Evolutionary conservation across 768 basidiomycete genomes (phyloP), one percentile per base, ranked within the genome.

Genomic region (Boletus vermiculosoides): DNA sequence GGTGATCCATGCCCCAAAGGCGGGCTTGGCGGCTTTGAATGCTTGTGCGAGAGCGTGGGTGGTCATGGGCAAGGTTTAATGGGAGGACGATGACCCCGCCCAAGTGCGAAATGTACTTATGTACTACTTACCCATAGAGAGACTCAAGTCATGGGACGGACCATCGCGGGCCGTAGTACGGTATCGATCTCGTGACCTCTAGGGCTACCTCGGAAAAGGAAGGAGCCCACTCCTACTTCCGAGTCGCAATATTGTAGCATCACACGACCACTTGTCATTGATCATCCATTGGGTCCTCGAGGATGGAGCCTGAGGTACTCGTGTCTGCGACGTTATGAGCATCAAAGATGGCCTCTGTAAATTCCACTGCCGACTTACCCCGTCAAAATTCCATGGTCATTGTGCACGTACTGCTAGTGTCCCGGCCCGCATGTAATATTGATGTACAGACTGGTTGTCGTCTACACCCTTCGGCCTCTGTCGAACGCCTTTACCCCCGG

Each of bases 1-100:
- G 3, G 83, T 85, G 34, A 86, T 71, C 85, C 86, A 88, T 2
- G 80, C 82, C 11, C 87, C 86, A 56, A 88, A 85, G 1, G 86
- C 84, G 22, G 86, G 78, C 60, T 77, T 85, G 61, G 78, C 75
- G 0, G 81, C 74, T 60, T 77, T 78, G 70, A 88, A 78, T 8
- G 79, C 75, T 45, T 74, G 73, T 52, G 82, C 69, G 22, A 88
- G 80, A 5, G 82, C 68, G 67, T 85, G 83, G 28, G 78, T 71
- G 22, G 82, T 69, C 83, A 84, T 85, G 44, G 60, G 37, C n/a
- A 31, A 58, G 25, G 36, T 52, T 42, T 12, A 13, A n/a, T 31
- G 34, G 42, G 16, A 23, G 22, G 45, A 11, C 10, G 22, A 42
- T 53, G 49, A 16, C 3, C 44, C 33, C 33, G 28, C 54, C 5